Conservation (phyloP, 2,329 filamentous ascomycete species). For the Monosporascus sp. region DNA sequence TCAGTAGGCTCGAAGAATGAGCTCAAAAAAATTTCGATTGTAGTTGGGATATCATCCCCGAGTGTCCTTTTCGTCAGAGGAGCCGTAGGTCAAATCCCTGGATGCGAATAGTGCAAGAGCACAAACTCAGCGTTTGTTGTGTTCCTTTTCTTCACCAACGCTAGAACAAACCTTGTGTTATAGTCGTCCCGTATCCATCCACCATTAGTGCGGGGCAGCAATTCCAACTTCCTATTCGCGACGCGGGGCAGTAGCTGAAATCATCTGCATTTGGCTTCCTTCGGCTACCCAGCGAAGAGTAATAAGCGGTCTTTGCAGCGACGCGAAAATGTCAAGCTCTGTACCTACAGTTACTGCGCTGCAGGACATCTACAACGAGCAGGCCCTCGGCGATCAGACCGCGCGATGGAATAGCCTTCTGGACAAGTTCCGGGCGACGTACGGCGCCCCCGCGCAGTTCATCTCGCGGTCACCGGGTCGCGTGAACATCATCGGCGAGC, state of each 20-base stretch:
- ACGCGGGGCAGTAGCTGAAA: not conserved
- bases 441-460: slow-evolving; percentile 69
- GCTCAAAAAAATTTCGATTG: no score
- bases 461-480: slow-evolving; percentile 86
- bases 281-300: not conserved
- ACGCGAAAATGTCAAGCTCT: slow-evolving; percentile 42
- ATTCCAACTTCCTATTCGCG: not conserved
- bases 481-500: slow-evolving; percentile 98
- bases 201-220: not conserved
- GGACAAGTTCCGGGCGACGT: slow-evolving; percentile 63
- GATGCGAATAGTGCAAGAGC: no score
- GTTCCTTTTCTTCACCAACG: no score
- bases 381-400: slow-evolving; percentile 62
- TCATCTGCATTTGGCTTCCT: not conserved
- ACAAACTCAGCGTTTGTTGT: no score
- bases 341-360: slow-evolving; percentile 75
- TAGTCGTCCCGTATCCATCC: not conserved
- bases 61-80: no score
- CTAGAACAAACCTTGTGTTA: no score
- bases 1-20: no score
- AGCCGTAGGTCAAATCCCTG: no score
- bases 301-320: not conserved
- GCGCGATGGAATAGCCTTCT: slow-evolving; percentile 73
- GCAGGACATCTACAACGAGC: slow-evolving; percentile 75
- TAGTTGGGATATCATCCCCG: no score